Conservation (phyloP, 2,329 filamentous ascomycete genomes). For the Aspergillus sojae region DNA sequence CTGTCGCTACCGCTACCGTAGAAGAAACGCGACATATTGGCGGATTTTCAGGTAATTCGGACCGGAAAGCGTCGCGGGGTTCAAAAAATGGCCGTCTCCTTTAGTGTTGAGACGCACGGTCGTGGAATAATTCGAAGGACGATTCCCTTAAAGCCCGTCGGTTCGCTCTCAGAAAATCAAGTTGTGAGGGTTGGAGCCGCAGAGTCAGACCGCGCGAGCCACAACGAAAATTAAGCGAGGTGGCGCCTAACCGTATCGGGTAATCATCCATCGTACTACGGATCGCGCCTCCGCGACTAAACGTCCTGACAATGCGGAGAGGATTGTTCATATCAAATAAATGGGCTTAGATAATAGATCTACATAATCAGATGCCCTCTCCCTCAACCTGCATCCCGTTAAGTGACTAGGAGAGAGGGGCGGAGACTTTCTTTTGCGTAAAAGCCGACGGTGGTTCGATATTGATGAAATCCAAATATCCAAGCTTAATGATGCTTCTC, state of each 20-base stretch:
- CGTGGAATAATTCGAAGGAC: slow-evolving; percentile 6
- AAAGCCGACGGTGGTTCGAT: neutral
- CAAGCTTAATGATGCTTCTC: slow-evolving; percentile 25
- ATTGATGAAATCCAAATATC: slow-evolving; percentile 17
- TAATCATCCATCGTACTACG: slow-evolving; percentile 18
- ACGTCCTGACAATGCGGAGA: slow-evolving; percentile 6
- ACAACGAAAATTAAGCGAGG: slow-evolving; percentile 52
- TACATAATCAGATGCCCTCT: neutral
- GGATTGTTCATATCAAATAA: neutral
- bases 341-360: slow-evolving; percentile 1
- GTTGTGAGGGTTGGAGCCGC: slow-evolving; percentile 32
- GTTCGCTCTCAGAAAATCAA: slow-evolving; percentile 25
- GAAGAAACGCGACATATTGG: slow-evolving; percentile 95
- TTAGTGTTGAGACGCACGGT: slow-evolving; percentile 19
- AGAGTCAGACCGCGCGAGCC: slow-evolving; percentile 34
- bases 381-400: neutral
- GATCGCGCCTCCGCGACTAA: slow-evolving; percentile 8
- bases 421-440: neutral
- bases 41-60: slow-evolving; percentile 23
- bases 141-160: slow-evolving; percentile 12
- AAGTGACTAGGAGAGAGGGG: neutral
- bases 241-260: slow-evolving; percentile 39
- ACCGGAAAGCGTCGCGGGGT: slow-evolving; percentile 24
- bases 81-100: slow-evolving; percentile 28
- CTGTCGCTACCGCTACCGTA: slow-evolving; percentile 92